Base-by-base conservation (phyloP, 2,329 filamentous ascomycete species). In the Cladosporium phlei region DNA sequence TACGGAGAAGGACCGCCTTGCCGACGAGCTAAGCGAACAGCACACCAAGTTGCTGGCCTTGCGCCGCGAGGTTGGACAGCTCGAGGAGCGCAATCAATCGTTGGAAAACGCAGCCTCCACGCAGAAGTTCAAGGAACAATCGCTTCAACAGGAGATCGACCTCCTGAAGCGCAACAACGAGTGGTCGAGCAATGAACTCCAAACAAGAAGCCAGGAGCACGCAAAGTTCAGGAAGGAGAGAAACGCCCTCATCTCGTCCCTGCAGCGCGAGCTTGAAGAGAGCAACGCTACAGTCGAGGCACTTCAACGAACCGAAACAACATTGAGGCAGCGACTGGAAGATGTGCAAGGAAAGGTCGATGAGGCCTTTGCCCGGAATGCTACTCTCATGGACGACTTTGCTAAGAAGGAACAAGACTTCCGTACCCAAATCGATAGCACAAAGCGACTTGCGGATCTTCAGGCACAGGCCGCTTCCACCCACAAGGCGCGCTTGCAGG, bases 161-260 rank as follows among this genome's bases (percentile, higher is more conserved):
- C 75, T 94, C 47, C 81, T 91, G 14, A 89, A 88, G 64, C 86
- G 85, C 60, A 95, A 89, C 70, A 87, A 88, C 54, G 91, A 97
- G 58, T 98, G 89, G 86, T 85, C 93, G 47, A 88, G 96, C 61
- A 82, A 77, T 32, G 93, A 98, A 66, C 77, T 97, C 17, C 91
- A 95, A 71, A 90, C 87, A 0, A 95, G 95, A 70, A 84, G 80
- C 52, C 80, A 83, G 7, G 93, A 98, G 63, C 82, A 88, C 38
- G 79, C 91, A 55, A 95, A 90, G 61, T 91, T 86, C 67, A 82
- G 93, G 53, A 97, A 95, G 63, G 93, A 98, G 64, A 97, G 96
- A 75, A 87, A 87, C 52, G 84, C 88, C 1, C 85, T 87, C 29
- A 88, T 97, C 57, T 80, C 89, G 7, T 87, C 94, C 59, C 79